Percentiles rank a stretch among this genome's conserved stretches.
phyloP scores from a whole-genome alignment of 768 basidiomycete genomes.

The Rhodotorula paludigena region DNA sequence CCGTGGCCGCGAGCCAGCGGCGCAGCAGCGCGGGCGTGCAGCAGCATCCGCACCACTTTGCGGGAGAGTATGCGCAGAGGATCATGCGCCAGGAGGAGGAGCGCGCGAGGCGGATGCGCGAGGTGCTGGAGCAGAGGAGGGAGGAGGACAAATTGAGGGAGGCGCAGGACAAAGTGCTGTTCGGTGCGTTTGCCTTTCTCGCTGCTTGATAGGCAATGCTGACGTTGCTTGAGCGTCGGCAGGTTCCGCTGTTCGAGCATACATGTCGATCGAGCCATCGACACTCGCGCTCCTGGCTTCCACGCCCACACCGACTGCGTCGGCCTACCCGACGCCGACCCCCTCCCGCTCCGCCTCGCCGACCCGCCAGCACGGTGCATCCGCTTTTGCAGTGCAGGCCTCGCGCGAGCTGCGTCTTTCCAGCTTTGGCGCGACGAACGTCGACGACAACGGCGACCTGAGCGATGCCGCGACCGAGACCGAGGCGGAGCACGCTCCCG shows the following conservation, averaged over 20 bases:
- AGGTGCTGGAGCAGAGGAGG: not conserved
- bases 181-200: not conserved
- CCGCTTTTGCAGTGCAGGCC: not conserved
- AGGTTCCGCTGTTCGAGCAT: not conserved
- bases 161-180: not conserved
- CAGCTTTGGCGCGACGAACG: not conserved
- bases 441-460: not conserved
- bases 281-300: not conserved
- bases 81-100: not conserved
- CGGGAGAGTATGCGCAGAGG: not conserved
- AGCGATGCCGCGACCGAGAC: not conserved
- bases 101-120: conserved; percentile 3
- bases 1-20: not conserved
- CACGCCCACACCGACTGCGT: not conserved
- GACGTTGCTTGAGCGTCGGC: not conserved
- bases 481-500: not conserved
- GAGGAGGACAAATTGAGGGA: not conserved
- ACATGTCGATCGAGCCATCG: conserved; percentile 3
- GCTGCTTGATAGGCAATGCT: not conserved
- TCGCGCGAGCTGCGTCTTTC: not conserved
- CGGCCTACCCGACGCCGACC: not conserved
- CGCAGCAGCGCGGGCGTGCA: not conserved
- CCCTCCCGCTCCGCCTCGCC: not conserved
- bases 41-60: not conserved
- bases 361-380: not conserved